A percentile compares a stretch with the other conserved stretches of the same genome.
phyloP scores from a whole-genome alignment of 1,284 basidiomycete genomes.

The Volvariella volvacea region DNA sequence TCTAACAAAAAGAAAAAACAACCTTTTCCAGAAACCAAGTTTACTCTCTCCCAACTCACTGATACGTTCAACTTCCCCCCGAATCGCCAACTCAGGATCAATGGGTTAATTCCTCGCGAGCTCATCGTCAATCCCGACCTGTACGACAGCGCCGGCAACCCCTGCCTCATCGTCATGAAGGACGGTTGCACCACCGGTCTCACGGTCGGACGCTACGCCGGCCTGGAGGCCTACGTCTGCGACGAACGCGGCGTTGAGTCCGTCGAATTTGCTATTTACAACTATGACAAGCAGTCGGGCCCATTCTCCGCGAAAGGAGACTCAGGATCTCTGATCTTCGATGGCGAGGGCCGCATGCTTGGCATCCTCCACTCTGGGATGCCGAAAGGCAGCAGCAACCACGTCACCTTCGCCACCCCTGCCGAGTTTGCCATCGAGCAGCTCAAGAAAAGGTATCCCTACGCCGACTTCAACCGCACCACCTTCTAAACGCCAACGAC shows the following conservation, averaged over 20 bases:
- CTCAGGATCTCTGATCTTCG: conserved; percentile 11
- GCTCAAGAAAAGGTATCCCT: conserved; percentile 14
- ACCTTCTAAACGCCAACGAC: conserved; percentile 9
- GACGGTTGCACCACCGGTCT: conserved; percentile 18
- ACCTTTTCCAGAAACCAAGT: too few species aligned
- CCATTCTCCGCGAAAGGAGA: conserved; percentile 10
- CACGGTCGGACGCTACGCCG: conserved; percentile 21
- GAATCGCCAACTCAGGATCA: conserved; percentile 14
- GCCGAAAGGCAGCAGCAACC: conserved; percentile 8
- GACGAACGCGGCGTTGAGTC: conserved; percentile 4
- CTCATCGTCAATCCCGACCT: conserved; percentile 15
- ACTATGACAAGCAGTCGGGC: conserved; percentile 2
- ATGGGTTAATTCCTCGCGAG: conserved; percentile 12
- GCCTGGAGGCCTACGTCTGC: conserved; percentile 17
- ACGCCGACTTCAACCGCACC: conserved; percentile 19
- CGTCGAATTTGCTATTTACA: conserved; percentile 8
- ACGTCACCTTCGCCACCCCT: conserved; percentile 20
- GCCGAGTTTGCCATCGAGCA: conserved; percentile 13
- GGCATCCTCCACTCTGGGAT: conserved; percentile 16
- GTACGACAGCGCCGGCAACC: conserved; percentile 13
- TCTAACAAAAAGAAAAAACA: too few species aligned
- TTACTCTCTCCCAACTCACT: conserved; percentile 2
- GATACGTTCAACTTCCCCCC: neutral
- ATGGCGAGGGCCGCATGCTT: conserved; percentile 8
- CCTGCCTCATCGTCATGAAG: conserved; percentile 20